Evolutionary conservation across 1,284 basidiomycete species (phyloP), one percentile per base, ranked within the genome.

Genomic region (Kalmanozyma brasiliensis): DNA sequence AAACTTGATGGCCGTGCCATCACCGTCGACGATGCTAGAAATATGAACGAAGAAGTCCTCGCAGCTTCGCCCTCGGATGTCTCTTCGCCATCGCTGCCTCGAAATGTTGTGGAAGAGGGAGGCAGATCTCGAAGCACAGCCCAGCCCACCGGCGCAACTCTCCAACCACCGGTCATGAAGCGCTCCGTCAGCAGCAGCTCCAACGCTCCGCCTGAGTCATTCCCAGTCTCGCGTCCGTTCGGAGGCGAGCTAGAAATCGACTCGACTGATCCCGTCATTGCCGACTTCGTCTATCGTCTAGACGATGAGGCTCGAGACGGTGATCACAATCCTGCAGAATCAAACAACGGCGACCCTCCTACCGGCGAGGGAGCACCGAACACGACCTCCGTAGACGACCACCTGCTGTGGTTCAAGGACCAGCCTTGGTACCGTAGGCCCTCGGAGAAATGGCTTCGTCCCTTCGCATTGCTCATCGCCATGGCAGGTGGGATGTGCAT

Each of bases 361-460:
- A 16, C 24, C 10, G 22, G 17, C 13, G 10, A 40, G 0, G 48
- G 43, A 23, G 56, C 11, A 10, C n/a, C 49, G 19, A 19, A 41
- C 4, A 35, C 38, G 23, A 34, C 45, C 4, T 38, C 47, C 8
- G 30, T 65, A 4, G 70, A 77, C 24, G 64, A 73, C 8, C 74
- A 77, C 16, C 55, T 78, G 9, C 34, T 48, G 11, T 77, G 76
- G 76, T 64, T 74, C 49, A 60, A 63, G 8, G 52, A 52, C 8
- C 23, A 60, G 34, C 77, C 77, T 2, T 78, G 76, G 76, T 78
- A 73, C 35, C 60, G 63, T 10, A 68, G 56, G 9, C 79, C 79
- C 0, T 66, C 70, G 2, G 71, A 74, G 26, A 51, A 68, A 33
- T 79, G 76, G 75, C 52, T 81, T 8, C 44, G 72, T 23, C 79